Base-by-base conservation (phyloP, 2,329 filamentous ascomycete species). In the Colletotrichum camelliae region DNA sequence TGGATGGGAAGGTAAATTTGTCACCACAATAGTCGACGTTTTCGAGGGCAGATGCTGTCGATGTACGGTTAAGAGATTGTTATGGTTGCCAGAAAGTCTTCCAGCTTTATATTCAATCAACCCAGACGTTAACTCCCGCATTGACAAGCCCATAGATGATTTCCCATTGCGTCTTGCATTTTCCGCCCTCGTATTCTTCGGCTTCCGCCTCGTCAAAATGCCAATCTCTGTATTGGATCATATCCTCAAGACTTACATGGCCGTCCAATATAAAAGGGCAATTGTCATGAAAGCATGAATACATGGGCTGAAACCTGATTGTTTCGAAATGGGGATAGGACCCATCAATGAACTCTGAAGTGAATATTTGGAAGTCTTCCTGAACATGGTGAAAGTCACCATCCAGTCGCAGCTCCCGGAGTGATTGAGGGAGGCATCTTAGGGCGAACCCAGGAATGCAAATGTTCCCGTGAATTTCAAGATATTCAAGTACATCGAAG, bases 61-160 rank as follows among this genome's bases (percentile, higher is more conserved):
- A 21, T 52, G n/a, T 13, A 13, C 7, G 1, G 43, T 2, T 2
- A 21, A 24, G 21, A 3, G 2, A 21, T 4, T 21, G 43, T 4
- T 0, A 21, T 52, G 13, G 10, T 21, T 21, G n/a, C 5, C 0
- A 1, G n/a, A 0, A 21, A 52, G 13, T 13, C 1, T 52, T 13
- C 10, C 1, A 24, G 10, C 10, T 21, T 21, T 21, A 10, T 52
- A n/a, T 4, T 52, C 10, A 52, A 31, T 7, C 55, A 12, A 58
- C 55, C 55, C 55, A 58, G 24, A 58, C 24, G 12, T 58, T 16
- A 7, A 58, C 27, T 58, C 55, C 55, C 1, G 24, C 55, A 16
- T 18, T 58, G 9, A 58, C 4, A 31, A 58, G 55, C 7, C 27
- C 55, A 8, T 16, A 31, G 2, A 58, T 31, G 13, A 58, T 58